Percentiles rank a stretch among this genome's conserved stretches.
phyloP scores from a whole-genome alignment of 805 yeast species.

The Candida ovalis region DNA sequence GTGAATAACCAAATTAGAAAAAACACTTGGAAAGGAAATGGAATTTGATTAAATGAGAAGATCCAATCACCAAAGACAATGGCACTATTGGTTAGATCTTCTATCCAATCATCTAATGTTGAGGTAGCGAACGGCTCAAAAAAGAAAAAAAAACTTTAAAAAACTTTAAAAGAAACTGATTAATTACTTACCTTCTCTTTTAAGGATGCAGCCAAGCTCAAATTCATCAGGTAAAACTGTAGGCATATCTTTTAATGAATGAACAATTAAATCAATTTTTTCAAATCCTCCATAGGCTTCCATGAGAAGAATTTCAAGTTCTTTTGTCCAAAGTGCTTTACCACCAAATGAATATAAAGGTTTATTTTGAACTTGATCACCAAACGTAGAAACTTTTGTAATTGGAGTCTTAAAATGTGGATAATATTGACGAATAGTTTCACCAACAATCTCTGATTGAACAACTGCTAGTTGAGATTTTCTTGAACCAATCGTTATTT shows the following conservation, averaged over 20 bases:
- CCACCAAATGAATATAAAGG: constrained; percentile 96
- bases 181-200: constrained; percentile 53
- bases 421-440: constrained; percentile 48
- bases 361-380: constrained; percentile 80
- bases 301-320: constrained; percentile 75
- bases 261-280: constrained; percentile 84
- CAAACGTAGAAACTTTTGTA: constrained; percentile 77
- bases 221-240: constrained; percentile 87
- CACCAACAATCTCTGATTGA: constrained; percentile 75
- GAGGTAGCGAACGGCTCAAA: neutral
- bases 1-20: neutral
- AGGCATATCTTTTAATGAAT: constrained; percentile 89
- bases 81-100: neutral
- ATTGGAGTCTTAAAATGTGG: constrained; percentile 73
- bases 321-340: constrained; percentile 94
- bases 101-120: neutral
- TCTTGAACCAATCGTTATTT: constrained; percentile 74
- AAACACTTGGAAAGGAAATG: constrained; percentile 2
- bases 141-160: constrained; percentile 1
- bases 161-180: neutral
- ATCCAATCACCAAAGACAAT: neutral
- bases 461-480: constrained; percentile 82
- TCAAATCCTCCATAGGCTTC: constrained; percentile 60
- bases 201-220: constrained; percentile 79
- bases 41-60: neutral